Evolutionary conservation across 306 rosid species (phyloP), one percentile per base, ranked within the genome.

Genomic region (Delonix regia): DNA sequence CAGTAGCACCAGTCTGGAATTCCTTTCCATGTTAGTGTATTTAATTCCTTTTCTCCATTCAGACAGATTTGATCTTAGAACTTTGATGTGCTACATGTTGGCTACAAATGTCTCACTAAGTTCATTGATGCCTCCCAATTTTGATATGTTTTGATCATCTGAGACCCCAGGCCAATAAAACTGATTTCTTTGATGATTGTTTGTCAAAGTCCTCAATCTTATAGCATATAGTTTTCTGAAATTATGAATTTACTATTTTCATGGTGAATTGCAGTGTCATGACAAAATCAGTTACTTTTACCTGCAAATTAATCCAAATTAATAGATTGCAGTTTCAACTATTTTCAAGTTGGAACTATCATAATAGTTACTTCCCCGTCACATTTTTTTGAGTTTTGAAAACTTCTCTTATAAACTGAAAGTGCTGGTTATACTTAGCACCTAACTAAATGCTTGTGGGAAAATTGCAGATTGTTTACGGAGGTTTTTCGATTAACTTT

Each of bases 81-180:
- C 33, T 30, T 30, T 4, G 33, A 57, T 49, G 42, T 19, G 57
- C 24, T 64, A n/a, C n/a, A n/a, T n/a, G n/a, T 55, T 59, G 27
- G 67, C 62, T 77, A 63, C 44, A 18, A 65, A 45, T 42, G 41
- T 44, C 22, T 52, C 60, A n/a, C 16, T 74, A n/a, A 39, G 68
- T 24, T 36, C 44, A 19, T 42, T 53, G 11, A 5, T 22, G 47
- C 61, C 48, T 19, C 34, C n/a, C n/a, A n/a, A n/a, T n/a, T n/a
- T n/a, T n/a, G n/a, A n/a, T n/a, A n/a, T n/a, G n/a, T n/a, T n/a
- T n/a, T n/a, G n/a, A n/a, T n/a, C n/a, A n/a, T n/a, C n/a, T n/a
- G n/a, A n/a, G n/a, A n/a, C n/a, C n/a, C n/a, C n/a, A n/a, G n/a
- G n/a, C n/a, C n/a, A n/a, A n/a, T n/a, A n/a, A n/a, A n/a, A n/a